Evolutionary conservation across 1,284 basidiomycete genomes (phyloP).

Genomic region (Melampsora allii-populina): DNA sequence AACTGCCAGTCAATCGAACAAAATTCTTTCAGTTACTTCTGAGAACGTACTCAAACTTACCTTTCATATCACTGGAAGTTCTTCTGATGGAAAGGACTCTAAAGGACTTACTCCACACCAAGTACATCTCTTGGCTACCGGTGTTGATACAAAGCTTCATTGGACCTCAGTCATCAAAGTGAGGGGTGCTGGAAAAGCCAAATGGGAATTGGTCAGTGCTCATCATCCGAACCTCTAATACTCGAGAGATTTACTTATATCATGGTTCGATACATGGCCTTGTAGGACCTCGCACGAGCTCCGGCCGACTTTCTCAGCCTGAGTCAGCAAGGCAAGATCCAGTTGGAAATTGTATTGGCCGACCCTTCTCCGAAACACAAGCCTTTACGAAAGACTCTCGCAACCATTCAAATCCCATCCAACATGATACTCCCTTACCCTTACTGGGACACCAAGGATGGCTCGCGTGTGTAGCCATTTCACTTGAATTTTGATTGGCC

Average conservation of each 20-base stretch:
- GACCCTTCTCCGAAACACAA: constrained; percentile 17
- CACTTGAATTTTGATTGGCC: neutral
- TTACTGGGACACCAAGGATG: constrained; percentile 43
- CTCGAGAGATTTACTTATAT: neutral
- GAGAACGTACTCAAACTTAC: constrained; percentile 23
- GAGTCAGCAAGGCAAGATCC: constrained; percentile 9
- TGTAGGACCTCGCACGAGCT: constrained; percentile 31
- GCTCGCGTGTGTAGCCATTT: constrained; percentile 13
- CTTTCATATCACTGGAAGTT: constrained; percentile 25
- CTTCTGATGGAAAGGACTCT: neutral
- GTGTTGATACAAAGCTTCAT: constrained; percentile 31
- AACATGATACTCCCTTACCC: constrained; percentile 33
- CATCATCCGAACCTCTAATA: neutral
- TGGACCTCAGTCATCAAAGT: constrained; percentile 31
- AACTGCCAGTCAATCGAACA: neutral
- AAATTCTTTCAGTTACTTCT: neutral
- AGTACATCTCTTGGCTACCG: constrained; percentile 34
- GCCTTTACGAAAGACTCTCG: constrained; percentile 13
- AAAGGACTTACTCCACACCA: constrained; percentile 30
- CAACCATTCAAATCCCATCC: constrained; percentile 16
- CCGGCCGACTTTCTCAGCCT: constrained; percentile 38
- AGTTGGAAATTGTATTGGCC: constrained; percentile 27
- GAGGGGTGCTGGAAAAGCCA: constrained; percentile 36
- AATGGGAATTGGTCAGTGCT: constrained; percentile 42
- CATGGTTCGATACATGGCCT: neutral